These are phyloP conservation scores for Trichoderma hamatum DNA, from an alignment of 2,329 filamentous ascomycete genomes.

Conservation along the genomic window DNA sequence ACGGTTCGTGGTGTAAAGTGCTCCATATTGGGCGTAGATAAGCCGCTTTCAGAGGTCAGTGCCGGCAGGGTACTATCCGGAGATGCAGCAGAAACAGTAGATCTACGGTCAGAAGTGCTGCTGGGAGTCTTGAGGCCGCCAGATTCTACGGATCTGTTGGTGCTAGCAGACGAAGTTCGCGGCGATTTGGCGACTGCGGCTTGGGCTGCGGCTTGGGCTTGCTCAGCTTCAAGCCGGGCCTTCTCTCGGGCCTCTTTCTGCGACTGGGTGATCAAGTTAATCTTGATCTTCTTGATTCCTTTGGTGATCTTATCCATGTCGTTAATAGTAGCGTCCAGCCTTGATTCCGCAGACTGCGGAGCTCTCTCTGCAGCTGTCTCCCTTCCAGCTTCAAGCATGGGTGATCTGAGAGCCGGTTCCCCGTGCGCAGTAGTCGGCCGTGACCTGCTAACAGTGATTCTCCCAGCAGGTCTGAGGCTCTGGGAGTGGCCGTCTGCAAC, in stretches of 20 bases:
- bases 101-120: neutral
- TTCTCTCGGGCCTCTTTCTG: slow-evolving; percentile 58
- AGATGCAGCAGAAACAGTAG: neutral
- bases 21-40: slow-evolving; percentile 35
- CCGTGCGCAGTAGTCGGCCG: slow-evolving; percentile 54
- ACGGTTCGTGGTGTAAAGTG: slow-evolving; percentile 31
- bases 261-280: slow-evolving; percentile 62
- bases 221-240: slow-evolving; percentile 34
- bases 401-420: slow-evolving; percentile 41
- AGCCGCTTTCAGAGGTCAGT: slow-evolving; percentile 32
- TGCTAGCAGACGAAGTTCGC: slow-evolving; percentile 9
- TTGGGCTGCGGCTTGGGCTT: slow-evolving; percentile 4
- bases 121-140: slow-evolving; percentile 15
- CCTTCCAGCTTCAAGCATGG: slow-evolving; percentile 45
- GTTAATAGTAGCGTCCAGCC: slow-evolving; percentile 33
- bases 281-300: slow-evolving; percentile 65
- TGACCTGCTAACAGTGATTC: slow-evolving; percentile 61
- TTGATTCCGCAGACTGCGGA: slow-evolving; percentile 24
- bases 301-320: slow-evolving; percentile 59
- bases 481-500: slow-evolving; percentile 46
- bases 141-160: slow-evolving; percentile 16
- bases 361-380: slow-evolving; percentile 31
- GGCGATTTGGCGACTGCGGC: neutral
- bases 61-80: slow-evolving; percentile 30
- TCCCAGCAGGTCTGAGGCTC: slow-evolving; percentile 38